phyloP scores from a whole-genome alignment of 768 basidiomycete species.

The Hypsizygus marmoreus region DNA sequence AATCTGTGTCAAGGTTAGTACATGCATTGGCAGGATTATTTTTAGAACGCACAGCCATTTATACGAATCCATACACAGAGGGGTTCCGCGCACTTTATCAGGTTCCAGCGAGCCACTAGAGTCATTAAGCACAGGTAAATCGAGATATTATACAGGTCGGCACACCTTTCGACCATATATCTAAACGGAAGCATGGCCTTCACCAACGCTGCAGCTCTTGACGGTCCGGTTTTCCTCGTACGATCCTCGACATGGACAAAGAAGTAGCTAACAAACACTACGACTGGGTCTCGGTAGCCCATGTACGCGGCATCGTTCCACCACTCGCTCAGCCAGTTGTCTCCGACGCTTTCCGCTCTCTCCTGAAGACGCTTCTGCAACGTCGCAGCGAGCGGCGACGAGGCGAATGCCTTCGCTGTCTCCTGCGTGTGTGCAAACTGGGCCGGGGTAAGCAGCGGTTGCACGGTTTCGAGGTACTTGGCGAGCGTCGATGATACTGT shows the following conservation, averaged over 20 bases:
- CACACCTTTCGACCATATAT: constrained; percentile 78
- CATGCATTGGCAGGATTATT: not conserved
- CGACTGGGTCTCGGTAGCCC: constrained; percentile 86
- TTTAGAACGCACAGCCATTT: constrained; percentile 73
- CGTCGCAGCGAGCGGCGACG: constrained; percentile 64
- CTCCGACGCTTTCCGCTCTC: constrained; percentile 62
- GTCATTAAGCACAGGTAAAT: not conserved
- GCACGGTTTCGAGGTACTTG: constrained; percentile 87
- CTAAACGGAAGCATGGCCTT: constrained; percentile 88
- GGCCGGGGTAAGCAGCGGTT: constrained; percentile 69
- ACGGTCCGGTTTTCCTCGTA: constrained; percentile 53
- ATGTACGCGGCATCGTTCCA: constrained; percentile 95
- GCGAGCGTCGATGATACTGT: constrained; percentile 76
- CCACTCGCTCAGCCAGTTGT: constrained; percentile 96
- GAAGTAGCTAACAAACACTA: constrained; percentile 94
- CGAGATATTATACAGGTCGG: constrained; percentile 3
- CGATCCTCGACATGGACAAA: constrained; percentile 82
- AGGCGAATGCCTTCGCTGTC: constrained; percentile 67
- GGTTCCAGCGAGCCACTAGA: constrained; percentile 78
- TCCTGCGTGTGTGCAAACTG: constrained; percentile 61
- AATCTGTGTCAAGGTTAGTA: constrained; percentile 51
- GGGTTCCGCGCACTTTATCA: constrained; percentile 75
- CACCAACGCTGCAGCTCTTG: constrained; percentile 79
- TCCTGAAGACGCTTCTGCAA: constrained; percentile 80
- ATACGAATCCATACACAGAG: constrained; percentile 93